Evolutionary conservation across 148 eudicot genomes (phyloP), one percentile per base, ranked within the genome.

Genomic region (Salicornia ramosissima): DNA sequence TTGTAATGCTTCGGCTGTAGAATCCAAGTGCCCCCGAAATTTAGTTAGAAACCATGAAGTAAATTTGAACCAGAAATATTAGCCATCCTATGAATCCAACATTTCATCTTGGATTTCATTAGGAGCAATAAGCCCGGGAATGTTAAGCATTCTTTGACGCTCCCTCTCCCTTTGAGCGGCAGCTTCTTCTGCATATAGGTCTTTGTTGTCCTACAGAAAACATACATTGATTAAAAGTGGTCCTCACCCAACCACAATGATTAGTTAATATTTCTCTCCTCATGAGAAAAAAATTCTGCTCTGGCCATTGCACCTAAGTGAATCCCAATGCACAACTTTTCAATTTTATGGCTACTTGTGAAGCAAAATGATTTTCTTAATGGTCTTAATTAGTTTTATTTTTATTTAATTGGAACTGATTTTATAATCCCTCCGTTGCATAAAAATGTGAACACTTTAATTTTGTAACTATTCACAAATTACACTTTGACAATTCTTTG

Each of bases 101-200:
- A 95, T 91, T 70, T 91, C 99, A 62, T 95, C 99, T 71, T 87
- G 99, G 52, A 91, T 91, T 80, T 95, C 99, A 51, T 81, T 91
- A 10, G 96, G 99, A 19, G 99, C 91, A 78, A 95, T 86, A 40
- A 95, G 97, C 16, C 99, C 99, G 1, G 99, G 97, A 64, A 95
- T 86, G 13, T 82, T 74, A 47, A 87, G 91, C 92, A 89, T 91
- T 65, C 91, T 78, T 71, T 89, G 96, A 14, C 97, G 83, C 64
- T 94, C 97, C 76, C 85, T 86, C 77, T 94, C 96, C 77, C 83
- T 86, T 80, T 87, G 99, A 74, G 85, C 89, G 56, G 99, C 99
- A 70, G 97, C 90, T 79, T 95, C 99, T 69, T 95, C 99, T 1
- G 99, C 99, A 73, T 91, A 95, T 0, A 95, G 87, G 82, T 95